These are phyloP conservation scores for Durotheca rogersii DNA, from an alignment of 495 filamentous ascomycete genomes.

Conservation along the genomic window DNA sequence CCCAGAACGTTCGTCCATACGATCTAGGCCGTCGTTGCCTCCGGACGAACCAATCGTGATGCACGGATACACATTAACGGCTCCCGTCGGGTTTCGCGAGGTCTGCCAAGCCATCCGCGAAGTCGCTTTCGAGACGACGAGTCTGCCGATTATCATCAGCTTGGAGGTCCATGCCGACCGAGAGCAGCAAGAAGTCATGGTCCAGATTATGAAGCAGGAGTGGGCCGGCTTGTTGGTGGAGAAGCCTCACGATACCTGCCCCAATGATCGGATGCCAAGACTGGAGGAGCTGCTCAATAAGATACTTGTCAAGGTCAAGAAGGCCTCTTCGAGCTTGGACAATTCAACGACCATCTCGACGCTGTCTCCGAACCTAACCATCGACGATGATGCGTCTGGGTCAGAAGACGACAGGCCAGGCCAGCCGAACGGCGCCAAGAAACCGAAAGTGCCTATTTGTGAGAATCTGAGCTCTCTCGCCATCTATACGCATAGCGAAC, in stretches of 20 bases:
- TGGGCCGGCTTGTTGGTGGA: constrained; percentile 77
- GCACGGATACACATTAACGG: constrained; percentile 84
- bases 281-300: constrained; percentile 71
- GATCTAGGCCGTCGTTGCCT: constrained; percentile 35
- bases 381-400: constrained; percentile 34
- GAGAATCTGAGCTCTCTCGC: constrained; percentile 70
- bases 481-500: constrained; percentile 80
- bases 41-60: constrained; percentile 68
- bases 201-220: constrained; percentile 84
- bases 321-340: constrained; percentile 45
- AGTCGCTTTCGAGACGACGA: constrained; percentile 68
- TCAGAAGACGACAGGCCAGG: constrained; percentile 35
- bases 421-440: constrained; percentile 39
- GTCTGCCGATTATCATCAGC: constrained; percentile 83
- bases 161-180: constrained; percentile 82
- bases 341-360: constrained; percentile 31
- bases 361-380: constrained; percentile 25
- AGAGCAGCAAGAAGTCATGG: constrained; percentile 86
- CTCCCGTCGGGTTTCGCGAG: constrained; percentile 79
- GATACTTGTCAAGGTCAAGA: constrained; percentile 91
- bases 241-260: constrained; percentile 44
- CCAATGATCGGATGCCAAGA: constrained; percentile 62
- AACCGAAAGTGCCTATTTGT: constrained; percentile 60
- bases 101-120: constrained; percentile 81
- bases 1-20: constrained; percentile 14